These are phyloP conservation scores for Pseudopithomyces maydicus DNA, from an alignment of 2,329 filamentous ascomycete genomes.

Conservation along the genomic window DNA sequence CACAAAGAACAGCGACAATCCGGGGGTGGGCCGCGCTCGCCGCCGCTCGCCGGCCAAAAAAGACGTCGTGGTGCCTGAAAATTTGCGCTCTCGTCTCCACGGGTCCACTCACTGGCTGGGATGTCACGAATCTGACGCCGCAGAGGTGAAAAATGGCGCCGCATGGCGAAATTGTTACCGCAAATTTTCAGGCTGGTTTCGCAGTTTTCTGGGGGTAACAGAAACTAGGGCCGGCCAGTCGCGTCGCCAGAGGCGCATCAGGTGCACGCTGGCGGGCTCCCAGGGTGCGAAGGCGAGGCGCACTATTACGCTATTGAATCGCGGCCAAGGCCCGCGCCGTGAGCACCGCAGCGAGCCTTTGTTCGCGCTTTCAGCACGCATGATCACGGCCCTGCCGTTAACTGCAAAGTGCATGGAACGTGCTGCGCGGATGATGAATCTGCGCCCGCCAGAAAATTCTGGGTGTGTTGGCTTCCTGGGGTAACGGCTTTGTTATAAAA, in stretches of 20 bases:
- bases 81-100: not conserved
- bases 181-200: conserved; percentile 17
- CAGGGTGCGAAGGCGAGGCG: conserved; percentile 13
- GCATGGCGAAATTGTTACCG: conserved; percentile 27
- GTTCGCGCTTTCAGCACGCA: conserved; percentile 33
- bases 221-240: conserved; percentile 26
- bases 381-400: conserved; percentile 48
- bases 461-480: not conserved
- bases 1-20: not conserved
- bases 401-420: conserved; percentile 45
- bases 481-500: conserved; percentile 24
- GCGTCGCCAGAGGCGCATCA: conserved; percentile 19
- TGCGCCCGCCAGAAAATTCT: conserved; percentile 9
- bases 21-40: not conserved
- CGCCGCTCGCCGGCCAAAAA: not conserved
- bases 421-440: conserved; percentile 5
- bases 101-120: not conserved
- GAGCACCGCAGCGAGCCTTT: conserved; percentile 22
- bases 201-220: conserved; percentile 13
- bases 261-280: conserved; percentile 17
- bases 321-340: conserved; percentile 19
- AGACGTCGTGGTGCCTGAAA: not conserved
- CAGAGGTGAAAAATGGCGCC: conserved; percentile 13
- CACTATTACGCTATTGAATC: conserved; percentile 38
- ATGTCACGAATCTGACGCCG: conserved; percentile 22